Base-by-base conservation (phyloP, 2,329 filamentous ascomycete species). In the Xylariaceae sp. region DNA sequence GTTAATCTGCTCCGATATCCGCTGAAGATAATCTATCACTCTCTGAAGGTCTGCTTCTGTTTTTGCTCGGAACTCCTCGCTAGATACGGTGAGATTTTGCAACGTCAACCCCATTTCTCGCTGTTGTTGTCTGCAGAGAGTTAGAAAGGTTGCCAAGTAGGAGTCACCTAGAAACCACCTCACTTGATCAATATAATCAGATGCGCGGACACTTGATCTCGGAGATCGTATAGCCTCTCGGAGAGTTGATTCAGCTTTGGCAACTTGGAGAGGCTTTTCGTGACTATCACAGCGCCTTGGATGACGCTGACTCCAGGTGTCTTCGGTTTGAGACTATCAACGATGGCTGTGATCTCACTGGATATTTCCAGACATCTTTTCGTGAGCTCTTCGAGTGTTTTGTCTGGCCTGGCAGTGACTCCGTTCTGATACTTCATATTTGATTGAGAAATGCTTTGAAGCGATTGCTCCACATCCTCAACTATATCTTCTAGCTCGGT, bases 191-290 rank as follows among this genome's bases (percentile, higher is more conserved):
- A 6, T 22, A 29, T 45, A 45, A 45, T 45, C 19, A 45, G 15
- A 13, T 45, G 42, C n/a, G 42, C 42, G 26, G 42, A 45, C 15
- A 45, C 42, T 16, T 45, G 42, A 10, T 45, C 42, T 45, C 42
- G 18, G 15, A 45, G 26, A 12, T 9, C 26, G 22, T 45, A 45
- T 16, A 45, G 26, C 5, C 26, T 45, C 8, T 45, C 42, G 19
- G 42, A 45, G n/a, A 45, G 42, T 19, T 45, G 9, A 8, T 45
- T 19, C 22, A 30, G 7, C n/a, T 30, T 45, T 4, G 42, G 9
- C 42, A 15, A 4, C 22, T 26, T 26, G 9, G 13, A 26, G 15
- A 45, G 26, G 26, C 42, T 45, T 45, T 45, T 45, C 15, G 26
- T 26, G 22, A 30, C 42, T 12, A 12, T 45, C n/a, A 8, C 42